These are phyloP conservation scores for Sphaerosporella brunnea DNA, from an alignment of 495 filamentous ascomycete species.

Conservation along the genomic window DNA sequence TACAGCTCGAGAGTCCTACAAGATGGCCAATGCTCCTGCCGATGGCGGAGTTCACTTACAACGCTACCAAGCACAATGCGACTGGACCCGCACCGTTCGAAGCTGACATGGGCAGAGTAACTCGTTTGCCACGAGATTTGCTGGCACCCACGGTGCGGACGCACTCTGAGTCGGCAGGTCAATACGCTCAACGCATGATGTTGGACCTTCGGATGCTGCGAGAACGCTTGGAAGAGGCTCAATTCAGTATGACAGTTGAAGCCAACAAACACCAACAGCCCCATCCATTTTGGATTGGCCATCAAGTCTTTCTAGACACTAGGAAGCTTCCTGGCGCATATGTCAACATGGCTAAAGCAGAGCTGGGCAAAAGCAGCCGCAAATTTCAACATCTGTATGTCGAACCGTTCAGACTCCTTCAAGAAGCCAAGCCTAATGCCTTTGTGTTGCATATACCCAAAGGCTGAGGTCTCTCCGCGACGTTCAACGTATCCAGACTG, in stretches of 20 bases:
- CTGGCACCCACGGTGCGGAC: neutral
- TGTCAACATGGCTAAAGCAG: neutral
- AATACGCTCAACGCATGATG: neutral
- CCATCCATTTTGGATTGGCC: neutral
- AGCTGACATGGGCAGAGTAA: neutral
- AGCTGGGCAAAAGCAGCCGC: neutral
- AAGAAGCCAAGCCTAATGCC: neutral
- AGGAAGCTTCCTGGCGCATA: neutral
- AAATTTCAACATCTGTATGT: neutral
- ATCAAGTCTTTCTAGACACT: neutral
- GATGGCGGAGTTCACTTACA: no score
- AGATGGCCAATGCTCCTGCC: no score
- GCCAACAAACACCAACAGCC: neutral
- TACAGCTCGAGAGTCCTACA: no score
- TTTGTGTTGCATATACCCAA: neutral
- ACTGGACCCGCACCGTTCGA: neutral
- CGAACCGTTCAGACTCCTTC: neutral
- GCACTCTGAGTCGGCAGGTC: neutral
- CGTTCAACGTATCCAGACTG: neutral
- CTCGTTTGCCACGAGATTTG: neutral
- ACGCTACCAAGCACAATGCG: no score
- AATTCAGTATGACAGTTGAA: neutral
- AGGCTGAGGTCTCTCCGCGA: neutral
- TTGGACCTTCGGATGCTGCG: neutral
- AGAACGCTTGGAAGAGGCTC: neutral